Percentiles rank a stretch among this genome's conserved stretches.
These are phyloP conservation scores for Neobulgaria alba DNA, from an alignment of 2,329 filamentous ascomycete genomes.

Conservation along the genomic window DNA sequence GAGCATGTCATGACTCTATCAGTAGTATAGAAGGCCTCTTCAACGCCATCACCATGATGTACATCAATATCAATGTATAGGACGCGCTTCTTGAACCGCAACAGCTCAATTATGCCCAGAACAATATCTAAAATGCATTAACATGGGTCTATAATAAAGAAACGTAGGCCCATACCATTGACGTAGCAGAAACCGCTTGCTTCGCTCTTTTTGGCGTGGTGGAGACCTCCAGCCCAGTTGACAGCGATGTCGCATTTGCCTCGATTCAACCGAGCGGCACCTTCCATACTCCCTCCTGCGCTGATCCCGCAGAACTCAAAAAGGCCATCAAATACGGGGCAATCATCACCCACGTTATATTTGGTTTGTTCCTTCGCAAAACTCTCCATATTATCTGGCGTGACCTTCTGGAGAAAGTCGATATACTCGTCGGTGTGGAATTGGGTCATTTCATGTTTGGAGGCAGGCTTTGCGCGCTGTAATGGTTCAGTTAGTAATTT, in stretches of 20 bases:
- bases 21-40: slow-evolving; percentile 88
- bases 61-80: slow-evolving; percentile 96
- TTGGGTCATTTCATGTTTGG: slow-evolving; percentile 79
- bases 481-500: neutral
- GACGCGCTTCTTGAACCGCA: slow-evolving; percentile 88
- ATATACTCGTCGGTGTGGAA: slow-evolving; percentile 97
- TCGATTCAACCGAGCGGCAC: slow-evolving; percentile 80
- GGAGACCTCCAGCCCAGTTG: slow-evolving; percentile 95
- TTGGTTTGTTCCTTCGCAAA: slow-evolving; percentile 85
- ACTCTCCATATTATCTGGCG: slow-evolving; percentile 95
- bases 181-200: slow-evolving; percentile 98
- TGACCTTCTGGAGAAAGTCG: slow-evolving; percentile 89
- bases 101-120: slow-evolving; percentile 83
- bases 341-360: slow-evolving; percentile 95
- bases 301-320: slow-evolving; percentile 95
- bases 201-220: slow-evolving; percentile 95
- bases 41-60: slow-evolving; percentile 86
- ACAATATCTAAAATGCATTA: slow-evolving; percentile 72
- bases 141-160: slow-evolving; percentile 7
- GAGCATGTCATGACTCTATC: slow-evolving; percentile 89
- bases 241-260: slow-evolving; percentile 94
- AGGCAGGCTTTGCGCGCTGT: slow-evolving; percentile 78
- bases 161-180: slow-evolving; percentile 57
- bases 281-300: slow-evolving; percentile 87
- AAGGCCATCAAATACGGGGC: slow-evolving; percentile 95